Conservation (phyloP, 371 early-diverging fungal species). For the Circinella minor region DNA sequence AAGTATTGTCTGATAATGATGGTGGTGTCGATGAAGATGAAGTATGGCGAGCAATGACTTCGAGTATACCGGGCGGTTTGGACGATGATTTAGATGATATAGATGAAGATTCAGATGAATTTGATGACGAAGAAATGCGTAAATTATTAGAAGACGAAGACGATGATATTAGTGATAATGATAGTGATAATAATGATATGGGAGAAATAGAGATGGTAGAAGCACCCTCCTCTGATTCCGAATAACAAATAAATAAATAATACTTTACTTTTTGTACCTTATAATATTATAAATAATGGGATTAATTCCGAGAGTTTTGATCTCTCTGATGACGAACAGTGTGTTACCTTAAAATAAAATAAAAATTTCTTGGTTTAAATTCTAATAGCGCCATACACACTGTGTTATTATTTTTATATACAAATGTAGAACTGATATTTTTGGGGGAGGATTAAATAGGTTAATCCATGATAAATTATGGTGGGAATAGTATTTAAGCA, state of each 20-base stretch:
- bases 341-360: background rate
- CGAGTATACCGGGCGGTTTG: constrained; percentile 68
- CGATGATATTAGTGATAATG: constrained; percentile 3
- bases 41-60: constrained; percentile 77
- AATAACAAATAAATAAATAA: background rate
- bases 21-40: constrained; percentile 59
- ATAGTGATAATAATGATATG: background rate
- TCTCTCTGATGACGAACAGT: constrained; percentile 3
- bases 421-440: too few relatives aligned
- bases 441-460: too few relatives aligned
- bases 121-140: constrained; percentile 48
- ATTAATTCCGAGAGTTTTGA: constrained; percentile 3
- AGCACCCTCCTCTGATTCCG: constrained; percentile 8
- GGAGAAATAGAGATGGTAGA: constrained; percentile 1
- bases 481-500: too few relatives aligned
- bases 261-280: too few relatives aligned
- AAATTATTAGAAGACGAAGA: constrained; percentile 5
- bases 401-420: too few relatives aligned
- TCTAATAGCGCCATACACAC: background rate
- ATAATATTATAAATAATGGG: background rate
- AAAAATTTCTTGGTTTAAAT: background rate
- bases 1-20: constrained; percentile 27
- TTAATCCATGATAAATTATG: too few relatives aligned
- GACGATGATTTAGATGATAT: constrained; percentile 55
- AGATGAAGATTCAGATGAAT: constrained; percentile 56